Base-by-base conservation (phyloP, 441 rosid genomes). In the Raphanus hybrid region DNA sequence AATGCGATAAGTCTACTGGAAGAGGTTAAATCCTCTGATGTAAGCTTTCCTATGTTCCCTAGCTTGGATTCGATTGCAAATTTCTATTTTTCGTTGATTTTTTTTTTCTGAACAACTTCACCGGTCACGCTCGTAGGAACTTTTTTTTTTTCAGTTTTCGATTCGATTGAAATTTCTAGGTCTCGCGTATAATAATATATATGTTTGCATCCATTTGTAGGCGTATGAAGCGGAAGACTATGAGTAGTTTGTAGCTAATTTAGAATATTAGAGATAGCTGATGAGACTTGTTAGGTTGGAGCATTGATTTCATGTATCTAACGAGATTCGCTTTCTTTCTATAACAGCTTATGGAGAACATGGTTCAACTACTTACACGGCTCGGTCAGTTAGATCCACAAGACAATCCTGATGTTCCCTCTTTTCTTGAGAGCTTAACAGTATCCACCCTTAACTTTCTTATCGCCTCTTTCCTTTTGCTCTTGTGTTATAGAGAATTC, bases 321-420 rank as follows among this genome's bases (percentile, higher is more conserved):
- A 29, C 34, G 34, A 29, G 34, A 29, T 29, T 29, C 34, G 1
- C 6, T 29, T 29, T 3, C 5, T 5, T 29, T 29, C 34, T 5
- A 69, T 87, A 15, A 70, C 88, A 92, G 98, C 91, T 91, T 10
- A 92, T 82, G 1, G 93, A 92, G 83, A 84, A 71, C 45, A 86
- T 89, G 8, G 73, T 83, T 79, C 85, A 84, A 64, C 73, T 91
- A 80, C 80, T 89, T 60, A 57, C 75, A 18, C 75, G 74, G 72
- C 87, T 89, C 27, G 75, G 63, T 14, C 85, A 87, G 55, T 84
- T 86, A 54, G 86, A 81, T 64, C n/a, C 83, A n/a, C 65, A 54
- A 8, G 84, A 87, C 63, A 80, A 78, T 57, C 80, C 85, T 34
- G 87, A 87, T 52, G n/a, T 83, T 63, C 84, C 83, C 6, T 79